These are phyloP conservation scores for Xerophyta viscosa DNA, from an alignment of 106 monocot genomes.

Conservation along the genomic window DNA sequence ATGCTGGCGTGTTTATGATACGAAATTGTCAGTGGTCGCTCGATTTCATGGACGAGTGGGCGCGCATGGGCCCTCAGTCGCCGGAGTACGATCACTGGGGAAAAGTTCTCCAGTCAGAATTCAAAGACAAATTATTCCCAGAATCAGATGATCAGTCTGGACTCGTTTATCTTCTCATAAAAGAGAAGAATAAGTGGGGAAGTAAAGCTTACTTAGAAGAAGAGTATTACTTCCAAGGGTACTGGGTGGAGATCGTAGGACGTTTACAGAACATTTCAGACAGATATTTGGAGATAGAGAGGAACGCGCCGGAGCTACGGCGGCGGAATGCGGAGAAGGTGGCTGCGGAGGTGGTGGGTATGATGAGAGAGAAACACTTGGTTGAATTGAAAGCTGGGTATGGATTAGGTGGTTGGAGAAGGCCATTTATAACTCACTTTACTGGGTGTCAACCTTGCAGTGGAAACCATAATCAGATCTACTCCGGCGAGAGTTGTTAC, in stretches of 20 bases:
- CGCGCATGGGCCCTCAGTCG: slow-evolving; percentile 59
- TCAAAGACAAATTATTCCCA: slow-evolving; percentile 55
- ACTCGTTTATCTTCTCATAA: slow-evolving; percentile 58
- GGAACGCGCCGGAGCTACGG: slow-evolving; percentile 11
- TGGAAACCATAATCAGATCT: slow-evolving; percentile 53
- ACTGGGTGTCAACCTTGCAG: slow-evolving; percentile 88
- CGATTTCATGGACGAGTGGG: slow-evolving; percentile 72
- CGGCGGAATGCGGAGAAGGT: slow-evolving; percentile 54
- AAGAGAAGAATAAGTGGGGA: slow-evolving; percentile 40
- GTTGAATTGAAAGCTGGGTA: slow-evolving; percentile 4
- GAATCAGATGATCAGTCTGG: slow-evolving; percentile 84
- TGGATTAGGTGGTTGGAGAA: slow-evolving; percentile 20
- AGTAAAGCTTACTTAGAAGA: slow-evolving; percentile 56
- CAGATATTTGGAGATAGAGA: slow-evolving; percentile 42
- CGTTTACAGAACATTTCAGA: slow-evolving; percentile 31
- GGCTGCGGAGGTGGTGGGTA: slow-evolving; percentile 8
- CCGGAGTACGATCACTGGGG: slow-evolving; percentile 67
- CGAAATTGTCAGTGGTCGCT: slow-evolving; percentile 96
- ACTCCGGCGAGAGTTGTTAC: slow-evolving; percentile 50
- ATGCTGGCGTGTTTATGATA: slow-evolving; percentile 88
- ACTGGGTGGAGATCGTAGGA: slow-evolving; percentile 74
- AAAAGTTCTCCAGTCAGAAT: slow-evolving; percentile 16
- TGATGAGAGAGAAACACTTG: slow-evolving; percentile 11
- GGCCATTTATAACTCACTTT: slow-evolving; percentile 90
- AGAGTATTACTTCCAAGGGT: slow-evolving; percentile 67